Evolutionary conservation across 306 rosid species (phyloP).

Genomic region (Bauhinia variegata): DNA sequence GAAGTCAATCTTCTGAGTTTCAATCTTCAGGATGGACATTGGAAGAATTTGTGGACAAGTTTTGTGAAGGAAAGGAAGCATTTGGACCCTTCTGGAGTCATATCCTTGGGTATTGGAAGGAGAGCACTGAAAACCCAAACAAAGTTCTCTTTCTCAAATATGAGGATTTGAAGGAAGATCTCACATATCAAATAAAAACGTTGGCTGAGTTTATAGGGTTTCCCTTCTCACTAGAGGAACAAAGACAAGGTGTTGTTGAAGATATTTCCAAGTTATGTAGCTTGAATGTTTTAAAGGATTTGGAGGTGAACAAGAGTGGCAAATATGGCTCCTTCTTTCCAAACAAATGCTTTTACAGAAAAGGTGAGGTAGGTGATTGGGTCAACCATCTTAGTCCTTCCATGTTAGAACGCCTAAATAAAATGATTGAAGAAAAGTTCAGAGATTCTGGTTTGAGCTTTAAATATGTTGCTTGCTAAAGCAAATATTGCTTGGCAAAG

Average conservation of each 20-base stretch:
- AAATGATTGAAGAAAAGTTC: too few species aligned
- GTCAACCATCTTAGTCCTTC: too few species aligned
- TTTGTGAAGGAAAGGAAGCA: slow-evolving; percentile 40
- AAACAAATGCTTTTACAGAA: too few species aligned
- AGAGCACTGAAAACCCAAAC: slow-evolving; percentile 48
- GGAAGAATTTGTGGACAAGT: too few species aligned
- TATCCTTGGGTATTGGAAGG: slow-evolving; percentile 61
- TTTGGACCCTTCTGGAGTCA: slow-evolving; percentile 65
- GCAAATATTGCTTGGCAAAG: too few species aligned
- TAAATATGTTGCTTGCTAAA: too few species aligned
- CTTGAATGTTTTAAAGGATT: slow-evolving; percentile 51
- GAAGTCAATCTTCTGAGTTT: too few species aligned
- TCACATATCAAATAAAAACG: slow-evolving; percentile 33
- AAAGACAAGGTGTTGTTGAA: slow-evolving; percentile 44
- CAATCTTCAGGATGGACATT: too few species aligned
- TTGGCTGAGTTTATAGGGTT: slow-evolving; percentile 48
- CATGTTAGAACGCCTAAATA: too few species aligned
- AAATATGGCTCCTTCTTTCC: not conserved
- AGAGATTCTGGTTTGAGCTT: too few species aligned
- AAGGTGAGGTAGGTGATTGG: too few species aligned
- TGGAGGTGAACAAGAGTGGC: slow-evolving; percentile 52
- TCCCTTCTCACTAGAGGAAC: slow-evolving; percentile 53
- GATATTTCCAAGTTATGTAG: slow-evolving; percentile 49
- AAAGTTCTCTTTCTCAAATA: slow-evolving; percentile 59
- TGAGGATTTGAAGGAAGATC: slow-evolving; percentile 54